Evolutionary conservation across 257 asterid species (phyloP).

Genomic region (Petunia axillaris): DNA sequence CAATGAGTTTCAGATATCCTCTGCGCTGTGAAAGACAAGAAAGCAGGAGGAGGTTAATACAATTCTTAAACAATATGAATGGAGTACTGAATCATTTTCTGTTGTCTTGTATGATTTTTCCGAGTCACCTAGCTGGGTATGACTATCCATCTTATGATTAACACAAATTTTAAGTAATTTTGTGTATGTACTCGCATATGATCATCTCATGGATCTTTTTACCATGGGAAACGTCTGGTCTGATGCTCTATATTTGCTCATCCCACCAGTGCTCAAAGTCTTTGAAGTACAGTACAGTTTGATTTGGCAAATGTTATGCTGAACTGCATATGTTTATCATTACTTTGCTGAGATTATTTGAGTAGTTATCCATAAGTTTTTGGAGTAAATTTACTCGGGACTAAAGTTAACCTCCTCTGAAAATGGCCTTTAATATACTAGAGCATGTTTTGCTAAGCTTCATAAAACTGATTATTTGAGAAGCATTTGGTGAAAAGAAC

Average conservation of each 20-base stretch:
- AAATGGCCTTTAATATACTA: no score
- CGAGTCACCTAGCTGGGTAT: no score
- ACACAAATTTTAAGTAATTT: no score
- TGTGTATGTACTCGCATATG: neutral
- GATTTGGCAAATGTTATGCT: neutral
- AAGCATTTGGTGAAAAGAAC: no score
- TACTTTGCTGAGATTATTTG: neutral
- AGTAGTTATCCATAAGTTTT: no score
- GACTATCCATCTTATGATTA: no score
- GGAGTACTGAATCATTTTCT: no score
- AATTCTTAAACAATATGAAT: neutral
- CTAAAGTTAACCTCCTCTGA: no score
- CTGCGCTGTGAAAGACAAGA: neutral
- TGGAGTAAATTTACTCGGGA: no score
- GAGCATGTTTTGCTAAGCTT: no score
- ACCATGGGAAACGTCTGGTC: neutral
- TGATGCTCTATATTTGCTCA: neutral
- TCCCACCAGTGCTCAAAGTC: neutral
- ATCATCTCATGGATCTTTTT: neutral
- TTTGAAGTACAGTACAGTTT: neutral
- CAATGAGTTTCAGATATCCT: neutral
- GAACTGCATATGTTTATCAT: neutral
- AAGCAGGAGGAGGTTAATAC: neutral
- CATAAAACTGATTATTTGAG: no score
- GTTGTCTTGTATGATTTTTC: no score